Evolutionary conservation across 2,329 filamentous ascomycete genomes (phyloP), one percentile per base, ranked within the genome.

Genomic region (Colletotrichum gloeosporioides): DNA sequence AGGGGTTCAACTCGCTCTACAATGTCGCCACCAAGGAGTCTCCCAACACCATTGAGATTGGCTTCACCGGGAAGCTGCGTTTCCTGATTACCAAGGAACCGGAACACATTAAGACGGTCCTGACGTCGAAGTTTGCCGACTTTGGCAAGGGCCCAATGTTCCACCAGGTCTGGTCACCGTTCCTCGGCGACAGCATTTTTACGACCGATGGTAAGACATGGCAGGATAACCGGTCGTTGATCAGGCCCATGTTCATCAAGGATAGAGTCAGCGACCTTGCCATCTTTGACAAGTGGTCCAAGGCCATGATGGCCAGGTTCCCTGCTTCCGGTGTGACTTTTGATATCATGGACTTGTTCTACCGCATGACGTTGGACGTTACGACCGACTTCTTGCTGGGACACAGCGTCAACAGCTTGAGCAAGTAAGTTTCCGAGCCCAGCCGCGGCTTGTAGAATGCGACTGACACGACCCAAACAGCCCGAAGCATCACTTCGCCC

Each of bases 301-400:
- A 87, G 36, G 86, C 89, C 31, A 84, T 95, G 73, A 86, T 94
- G 31, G 85, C 87, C n/a, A 87, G 88, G 27, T 87, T 95, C 10
- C 91, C 92, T 0, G 81, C 81, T 1, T 85, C 90, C 73, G 88
- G 92, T 63, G 83, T 86, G 3, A 88, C 87, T 0, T 87, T 94
- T 12, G 90, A 94, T 78, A 84, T 94, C 32, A 90, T 92, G 79
- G 88, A 90, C 13, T 83, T 93, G 10, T 93, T 94, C 80, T 94
- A 94, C 80, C 88, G 89, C 69, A 87, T 94, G 80, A 93, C 92
- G 0, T 87, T 95, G 22, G 93, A 95, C 77, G 90, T 91, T 0
- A 91, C 92, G 0, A 94, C 92, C 0, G 91, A 93, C 62, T 93
- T 95, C 78, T 84, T 95, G 6, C 92, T 95, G 63, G 93, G 93